These are phyloP conservation scores for Tricholoma matsutake DNA, from an alignment of 768 basidiomycete genomes.

Conservation along the genomic window DNA sequence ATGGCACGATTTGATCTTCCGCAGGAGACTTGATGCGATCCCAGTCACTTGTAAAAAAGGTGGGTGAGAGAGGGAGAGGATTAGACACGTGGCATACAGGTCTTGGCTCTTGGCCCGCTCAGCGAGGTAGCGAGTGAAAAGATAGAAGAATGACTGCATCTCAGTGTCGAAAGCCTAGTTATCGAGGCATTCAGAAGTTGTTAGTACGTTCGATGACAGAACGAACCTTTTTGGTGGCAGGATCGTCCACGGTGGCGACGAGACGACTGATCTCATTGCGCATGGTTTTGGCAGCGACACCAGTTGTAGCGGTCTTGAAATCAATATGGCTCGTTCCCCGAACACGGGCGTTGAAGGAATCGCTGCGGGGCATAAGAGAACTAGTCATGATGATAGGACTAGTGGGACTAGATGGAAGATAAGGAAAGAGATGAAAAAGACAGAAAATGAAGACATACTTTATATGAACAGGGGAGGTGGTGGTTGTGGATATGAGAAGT, in stretches of 20 bases:
- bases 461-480: slow-evolving; percentile 30
- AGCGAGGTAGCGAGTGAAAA: slow-evolving; percentile 91
- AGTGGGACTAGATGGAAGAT: slow-evolving; percentile 9
- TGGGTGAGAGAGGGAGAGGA: slow-evolving; percentile 8
- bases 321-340: slow-evolving; percentile 83
- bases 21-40: slow-evolving; percentile 86
- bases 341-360: slow-evolving; percentile 68
- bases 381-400: slow-evolving; percentile 43
- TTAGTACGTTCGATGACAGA: slow-evolving; percentile 2
- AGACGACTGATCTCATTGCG: slow-evolving; percentile 96
- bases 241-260: slow-evolving; percentile 81
- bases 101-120: slow-evolving; percentile 85
- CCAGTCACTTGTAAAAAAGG: slow-evolving; percentile 62
- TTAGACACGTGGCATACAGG: slow-evolving; percentile 54
- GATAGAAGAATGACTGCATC: slow-evolving; percentile 95
- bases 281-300: slow-evolving; percentile 94
- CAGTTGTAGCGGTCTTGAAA: slow-evolving; percentile 97
- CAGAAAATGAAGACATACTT: slow-evolving; percentile 28
- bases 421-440: slow-evolving; percentile 11
- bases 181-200: slow-evolving; percentile 15
- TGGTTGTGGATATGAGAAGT: slow-evolving; percentile 62
- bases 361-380: slow-evolving; percentile 57
- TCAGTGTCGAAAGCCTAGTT: slow-evolving; percentile 85
- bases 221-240: slow-evolving; percentile 74
- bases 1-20: slow-evolving; percentile 82